Conservation (phyloP, 768 basidiomycete genomes). For the Phlebiopsis flavidoalba region DNA sequence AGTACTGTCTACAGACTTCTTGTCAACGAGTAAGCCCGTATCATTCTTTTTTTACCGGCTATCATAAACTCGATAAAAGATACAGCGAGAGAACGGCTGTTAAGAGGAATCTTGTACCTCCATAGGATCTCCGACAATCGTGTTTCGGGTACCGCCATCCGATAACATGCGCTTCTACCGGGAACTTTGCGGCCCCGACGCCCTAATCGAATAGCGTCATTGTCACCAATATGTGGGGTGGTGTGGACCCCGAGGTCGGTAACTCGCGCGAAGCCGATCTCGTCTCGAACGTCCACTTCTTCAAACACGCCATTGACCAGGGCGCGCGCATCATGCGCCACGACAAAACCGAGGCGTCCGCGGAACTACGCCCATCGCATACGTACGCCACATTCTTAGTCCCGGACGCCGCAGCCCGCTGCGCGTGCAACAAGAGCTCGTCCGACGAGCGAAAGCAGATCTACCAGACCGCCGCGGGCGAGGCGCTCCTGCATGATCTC, state of each 20-base stretch:
- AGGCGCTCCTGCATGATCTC: constrained; percentile 12
- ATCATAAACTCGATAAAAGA: background rate
- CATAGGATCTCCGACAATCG: constrained; percentile 18
- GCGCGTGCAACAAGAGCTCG: constrained; percentile 52
- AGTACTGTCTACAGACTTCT: constrained; percentile 5
- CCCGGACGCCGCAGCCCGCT: constrained; percentile 26
- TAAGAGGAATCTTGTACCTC: constrained; percentile 18
- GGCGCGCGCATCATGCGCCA: constrained; percentile 15
- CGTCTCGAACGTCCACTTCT: constrained; percentile 9
- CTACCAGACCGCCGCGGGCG: constrained; percentile 47
- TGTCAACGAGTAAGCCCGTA: constrained; percentile 9
- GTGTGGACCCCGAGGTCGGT: constrained; percentile 6
- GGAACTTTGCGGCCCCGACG: constrained; percentile 16
- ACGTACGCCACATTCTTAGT: background rate
- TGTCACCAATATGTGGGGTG: constrained; percentile 21
- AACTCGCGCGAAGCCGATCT: constrained; percentile 17
- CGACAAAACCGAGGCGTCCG: constrained; percentile 10
- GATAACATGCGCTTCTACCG: constrained; percentile 11
- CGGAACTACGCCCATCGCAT: constrained; percentile 7
- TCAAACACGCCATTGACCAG: constrained; percentile 12
- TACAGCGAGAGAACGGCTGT: constrained; percentile 4
- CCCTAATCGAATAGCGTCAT: constrained; percentile 17
- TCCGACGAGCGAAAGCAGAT: constrained; percentile 44
- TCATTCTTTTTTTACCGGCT: background rate
- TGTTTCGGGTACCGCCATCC: constrained; percentile 5